Evolutionary conservation across 768 basidiomycete genomes (phyloP).

Genomic region (Hygrocybe punicea): DNA sequence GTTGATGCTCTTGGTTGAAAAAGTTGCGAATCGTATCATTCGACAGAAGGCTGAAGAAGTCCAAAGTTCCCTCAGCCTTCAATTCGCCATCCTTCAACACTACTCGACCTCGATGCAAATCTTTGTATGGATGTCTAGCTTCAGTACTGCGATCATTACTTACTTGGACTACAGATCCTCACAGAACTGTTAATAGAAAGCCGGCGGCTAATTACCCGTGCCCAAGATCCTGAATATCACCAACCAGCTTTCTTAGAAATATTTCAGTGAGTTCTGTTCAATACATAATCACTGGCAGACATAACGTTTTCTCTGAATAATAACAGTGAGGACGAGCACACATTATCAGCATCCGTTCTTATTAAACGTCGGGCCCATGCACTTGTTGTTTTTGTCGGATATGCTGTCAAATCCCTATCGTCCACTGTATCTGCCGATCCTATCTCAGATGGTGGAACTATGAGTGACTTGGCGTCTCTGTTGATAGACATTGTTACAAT

Average conservation of each 20-base stretch:
- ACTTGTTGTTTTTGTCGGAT: conserved; percentile 61
- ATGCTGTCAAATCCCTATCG: conserved; percentile 42
- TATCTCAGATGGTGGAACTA: conserved; percentile 25
- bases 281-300: neutral
- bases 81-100: conserved; percentile 62
- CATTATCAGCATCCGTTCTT: conserved; percentile 40
- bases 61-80: conserved; percentile 57
- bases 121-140: conserved; percentile 39
- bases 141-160: neutral
- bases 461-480: conserved; percentile 45
- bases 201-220: conserved; percentile 49
- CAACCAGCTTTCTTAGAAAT: conserved; percentile 54
- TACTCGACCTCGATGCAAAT: conserved; percentile 48
- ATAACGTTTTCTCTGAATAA: neutral
- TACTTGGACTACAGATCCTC: conserved; percentile 46
- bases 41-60: conserved; percentile 62
- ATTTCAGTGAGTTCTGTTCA: conserved; percentile 45
- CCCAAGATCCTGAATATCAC: conserved; percentile 37
- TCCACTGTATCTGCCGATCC: conserved; percentile 12
- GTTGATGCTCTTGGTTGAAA: conserved; percentile 82
- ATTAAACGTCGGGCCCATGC: conserved; percentile 63
- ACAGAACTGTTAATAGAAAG: conserved; percentile 66
- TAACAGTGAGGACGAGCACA: conserved; percentile 58
- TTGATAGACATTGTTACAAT: conserved; percentile 48
- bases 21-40: conserved; percentile 62